Conservation (phyloP, 305 asterid genomes). For the Fraxinus baroniana region DNA sequence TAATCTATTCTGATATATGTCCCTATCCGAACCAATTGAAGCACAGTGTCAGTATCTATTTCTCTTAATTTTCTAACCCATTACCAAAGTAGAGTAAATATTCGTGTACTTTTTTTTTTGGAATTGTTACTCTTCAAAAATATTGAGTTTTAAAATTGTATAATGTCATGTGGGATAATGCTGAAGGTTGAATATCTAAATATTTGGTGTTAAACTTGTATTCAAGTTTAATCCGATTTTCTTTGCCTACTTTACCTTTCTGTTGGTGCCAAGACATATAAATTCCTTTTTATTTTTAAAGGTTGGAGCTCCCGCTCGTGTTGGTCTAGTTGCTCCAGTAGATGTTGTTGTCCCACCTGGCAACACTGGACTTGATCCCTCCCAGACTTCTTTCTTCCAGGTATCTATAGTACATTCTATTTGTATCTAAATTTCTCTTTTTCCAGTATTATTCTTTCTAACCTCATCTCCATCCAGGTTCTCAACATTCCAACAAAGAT, state of each 20-base stretch:
- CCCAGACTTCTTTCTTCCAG: conserved; percentile 98
- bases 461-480: conserved; percentile 35
- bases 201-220: background rate
- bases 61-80: background rate
- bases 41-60: background rate
- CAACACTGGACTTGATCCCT: conserved; percentile 94
- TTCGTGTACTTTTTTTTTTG: background rate
- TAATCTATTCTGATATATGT: background rate
- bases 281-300: conserved; percentile 7
- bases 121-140: background rate
- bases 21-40: background rate
- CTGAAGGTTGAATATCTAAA: background rate
- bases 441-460: background rate
- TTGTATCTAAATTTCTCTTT: background rate
- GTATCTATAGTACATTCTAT: conserved; percentile 13
- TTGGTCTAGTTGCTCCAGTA: conserved; percentile 83
- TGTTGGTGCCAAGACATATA: background rate
- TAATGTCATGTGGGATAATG: background rate
- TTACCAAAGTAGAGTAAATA: background rate
- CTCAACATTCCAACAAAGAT: conserved; percentile 94
- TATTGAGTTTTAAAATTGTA: background rate
- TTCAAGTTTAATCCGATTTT: background rate
- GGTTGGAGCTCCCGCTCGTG: conserved; percentile 99
- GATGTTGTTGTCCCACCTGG: conserved; percentile 97
- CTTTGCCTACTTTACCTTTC: background rate